Percentiles rank a stretch among this genome's conserved stretches.
Conservation (phyloP, 768 basidiomycete species). For the Pleurotus eryngii region DNA sequence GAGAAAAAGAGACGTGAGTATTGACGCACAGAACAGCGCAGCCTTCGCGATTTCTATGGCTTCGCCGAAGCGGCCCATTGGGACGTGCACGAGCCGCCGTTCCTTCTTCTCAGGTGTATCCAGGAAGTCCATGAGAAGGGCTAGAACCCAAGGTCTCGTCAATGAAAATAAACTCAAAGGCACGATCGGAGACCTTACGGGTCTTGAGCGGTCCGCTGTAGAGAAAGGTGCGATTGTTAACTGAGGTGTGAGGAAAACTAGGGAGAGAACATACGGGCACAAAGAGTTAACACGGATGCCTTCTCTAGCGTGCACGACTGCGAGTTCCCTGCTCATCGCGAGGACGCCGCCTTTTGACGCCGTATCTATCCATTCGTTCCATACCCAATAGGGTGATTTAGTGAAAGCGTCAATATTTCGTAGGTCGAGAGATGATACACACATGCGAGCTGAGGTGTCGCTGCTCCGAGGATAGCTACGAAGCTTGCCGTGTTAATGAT, state of each 20-base stretch:
- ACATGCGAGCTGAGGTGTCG: slow-evolving; percentile 99
- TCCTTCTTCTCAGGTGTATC: slow-evolving; percentile 94
- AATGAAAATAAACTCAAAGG: neutral
- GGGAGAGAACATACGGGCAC: slow-evolving; percentile 71
- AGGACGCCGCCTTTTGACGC: slow-evolving; percentile 99
- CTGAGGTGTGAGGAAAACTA: neutral
- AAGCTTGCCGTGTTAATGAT: slow-evolving; percentile 99
- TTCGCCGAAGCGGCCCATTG: slow-evolving; percentile 97
- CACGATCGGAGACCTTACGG: slow-evolving; percentile 46
- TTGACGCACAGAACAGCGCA: slow-evolving; percentile 82
- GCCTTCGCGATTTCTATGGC: slow-evolving; percentile 93
- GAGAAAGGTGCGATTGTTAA: neutral
- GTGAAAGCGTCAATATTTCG: neutral
- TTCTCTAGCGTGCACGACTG: slow-evolving; percentile 96
- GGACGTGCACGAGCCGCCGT: slow-evolving; percentile 84
- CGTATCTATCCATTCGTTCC: slow-evolving; percentile 56
- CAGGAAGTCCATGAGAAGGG: slow-evolving; percentile 97
- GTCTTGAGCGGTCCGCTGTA: slow-evolving; percentile 90
- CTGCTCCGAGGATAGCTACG: slow-evolving; percentile 92
- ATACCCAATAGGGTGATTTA: slow-evolving; percentile 10
- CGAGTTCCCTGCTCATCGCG: slow-evolving; percentile 96
- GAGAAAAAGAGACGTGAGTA: neutral
- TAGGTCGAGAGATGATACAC: slow-evolving; percentile 24
- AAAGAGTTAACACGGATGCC: slow-evolving; percentile 95
- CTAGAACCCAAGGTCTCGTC: slow-evolving; percentile 34